Conservation (phyloP, 805 yeast species). For the Saccharomycopsis oosterbeekiorum region DNA sequence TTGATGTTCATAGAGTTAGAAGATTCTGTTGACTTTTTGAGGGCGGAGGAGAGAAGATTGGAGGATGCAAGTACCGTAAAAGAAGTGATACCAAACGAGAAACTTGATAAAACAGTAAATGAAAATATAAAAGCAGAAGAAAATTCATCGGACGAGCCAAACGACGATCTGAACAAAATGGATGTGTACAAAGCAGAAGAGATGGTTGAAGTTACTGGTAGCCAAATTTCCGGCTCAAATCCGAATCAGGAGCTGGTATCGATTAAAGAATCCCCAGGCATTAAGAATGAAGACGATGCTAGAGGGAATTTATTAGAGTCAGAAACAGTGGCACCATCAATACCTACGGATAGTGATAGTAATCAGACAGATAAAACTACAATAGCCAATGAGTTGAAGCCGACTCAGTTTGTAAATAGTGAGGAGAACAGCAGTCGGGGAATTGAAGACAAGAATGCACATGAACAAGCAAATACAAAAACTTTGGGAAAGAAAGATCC, state of each 20-base stretch:
- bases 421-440: no score
- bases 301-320: not conserved
- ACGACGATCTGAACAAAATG: not conserved
- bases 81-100: not conserved
- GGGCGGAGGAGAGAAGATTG: slow-evolving; percentile 5
- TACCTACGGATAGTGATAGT: not conserved
- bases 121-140: not conserved
- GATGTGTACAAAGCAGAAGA: no score
- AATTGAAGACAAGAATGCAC: no score
- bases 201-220: no score
- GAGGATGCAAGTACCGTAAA: not conserved
- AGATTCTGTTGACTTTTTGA: slow-evolving; percentile 13
- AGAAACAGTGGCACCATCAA: not conserved
- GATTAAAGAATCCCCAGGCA: not conserved
- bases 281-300: not conserved
- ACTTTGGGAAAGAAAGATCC: no score
- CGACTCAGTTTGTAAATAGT: no score
- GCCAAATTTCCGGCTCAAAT: no score
- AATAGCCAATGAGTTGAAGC: not conserved
- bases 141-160: not conserved
- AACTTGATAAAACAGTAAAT: not conserved
- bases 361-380: not conserved
- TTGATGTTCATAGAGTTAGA: slow-evolving; percentile 17
- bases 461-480: no score
- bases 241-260: no score